Evolutionary conservation across 1,284 basidiomycete species (phyloP), one percentile per base, ranked within the genome.

Genomic region (Boletellus deceptivus): DNA sequence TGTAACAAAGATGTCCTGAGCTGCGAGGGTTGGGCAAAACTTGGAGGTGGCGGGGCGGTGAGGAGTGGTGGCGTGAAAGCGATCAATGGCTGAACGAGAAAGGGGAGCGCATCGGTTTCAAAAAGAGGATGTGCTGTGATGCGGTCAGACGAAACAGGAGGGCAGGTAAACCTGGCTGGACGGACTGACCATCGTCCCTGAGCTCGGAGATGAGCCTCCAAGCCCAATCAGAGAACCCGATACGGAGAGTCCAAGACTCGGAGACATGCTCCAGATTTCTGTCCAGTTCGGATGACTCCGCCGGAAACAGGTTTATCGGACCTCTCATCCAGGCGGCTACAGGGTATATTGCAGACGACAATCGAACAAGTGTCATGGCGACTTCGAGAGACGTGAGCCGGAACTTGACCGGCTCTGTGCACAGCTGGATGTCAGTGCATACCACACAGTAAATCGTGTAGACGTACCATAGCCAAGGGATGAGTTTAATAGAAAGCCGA

Each of bases 401-500:
- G 46, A 72, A 76, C 62, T 84, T 85, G 45, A 90, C 81, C 24
- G 86, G 77, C 59, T 90, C 91, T 93, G 59, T 34, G 35, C 17
- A 38, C 29, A 40, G 43, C 8, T 29, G 25, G 34, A 29, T 46
- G 48, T 55, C 29, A 51, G 39, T 17, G 40, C 36, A 22, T 20
- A 43, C 41, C 37, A 16, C 24, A 31, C 38, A 20, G 31, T 34
- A 41, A 43, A 40, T 29, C 24, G 31, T 35, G 20, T 34, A 13
- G 24, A 65, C 79, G 46, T 55, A 89, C 90, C 84, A 65, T 84
- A 91, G 47, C 83, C 84, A 49, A 93, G 75, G 57, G 86, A 85
- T 18, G 85, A 80, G 62, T 94, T 94, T 44, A 94, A 69, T 25
- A 94, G 73, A 7, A 88, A 85, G 4, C 91, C 92, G 49, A 92